Conservation (phyloP, 306 rosid genomes). For the Gillenia trifoliata region DNA sequence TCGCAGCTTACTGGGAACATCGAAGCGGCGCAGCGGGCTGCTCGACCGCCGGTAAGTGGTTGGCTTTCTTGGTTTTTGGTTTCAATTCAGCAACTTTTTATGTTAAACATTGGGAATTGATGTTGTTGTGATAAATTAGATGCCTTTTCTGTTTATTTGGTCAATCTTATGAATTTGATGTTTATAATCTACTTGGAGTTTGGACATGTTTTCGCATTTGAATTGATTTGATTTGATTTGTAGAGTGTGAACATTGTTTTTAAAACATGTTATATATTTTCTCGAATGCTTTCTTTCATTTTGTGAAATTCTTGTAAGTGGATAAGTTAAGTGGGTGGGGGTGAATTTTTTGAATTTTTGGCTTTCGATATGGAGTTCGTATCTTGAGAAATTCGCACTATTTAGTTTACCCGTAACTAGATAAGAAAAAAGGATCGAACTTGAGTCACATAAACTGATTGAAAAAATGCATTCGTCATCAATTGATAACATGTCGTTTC, state of each 20-base stretch:
- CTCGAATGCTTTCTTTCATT: neutral
- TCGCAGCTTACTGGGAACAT: constrained; percentile 15
- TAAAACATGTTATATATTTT: neutral
- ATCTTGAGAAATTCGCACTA: neutral
- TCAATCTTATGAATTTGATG: neutral
- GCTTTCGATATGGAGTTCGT: neutral
- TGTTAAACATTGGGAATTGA: neutral
- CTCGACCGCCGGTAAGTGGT: constrained; percentile 21
- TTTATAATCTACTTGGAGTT: neutral
- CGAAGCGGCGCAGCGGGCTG: constrained; percentile 20
- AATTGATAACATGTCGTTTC: neutral
- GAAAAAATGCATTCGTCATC: neutral
- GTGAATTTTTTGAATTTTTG: neutral
- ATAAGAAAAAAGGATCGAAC: neutral
- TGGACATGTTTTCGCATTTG: neutral
- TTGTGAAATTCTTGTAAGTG: neutral
- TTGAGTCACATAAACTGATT: neutral
- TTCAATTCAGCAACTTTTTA: neutral
- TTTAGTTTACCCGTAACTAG: neutral
- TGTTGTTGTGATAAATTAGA: neutral
- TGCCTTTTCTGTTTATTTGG: neutral
- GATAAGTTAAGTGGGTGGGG: neutral
- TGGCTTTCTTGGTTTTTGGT: neutral
- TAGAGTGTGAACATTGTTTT: neutral
- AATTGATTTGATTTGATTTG: neutral